A percentile compares a stretch with the other conserved stretches of the same genome.
phyloP scores from a whole-genome alignment of 2,329 filamentous ascomycete genomes.

The Colletotrichum sidae region DNA sequence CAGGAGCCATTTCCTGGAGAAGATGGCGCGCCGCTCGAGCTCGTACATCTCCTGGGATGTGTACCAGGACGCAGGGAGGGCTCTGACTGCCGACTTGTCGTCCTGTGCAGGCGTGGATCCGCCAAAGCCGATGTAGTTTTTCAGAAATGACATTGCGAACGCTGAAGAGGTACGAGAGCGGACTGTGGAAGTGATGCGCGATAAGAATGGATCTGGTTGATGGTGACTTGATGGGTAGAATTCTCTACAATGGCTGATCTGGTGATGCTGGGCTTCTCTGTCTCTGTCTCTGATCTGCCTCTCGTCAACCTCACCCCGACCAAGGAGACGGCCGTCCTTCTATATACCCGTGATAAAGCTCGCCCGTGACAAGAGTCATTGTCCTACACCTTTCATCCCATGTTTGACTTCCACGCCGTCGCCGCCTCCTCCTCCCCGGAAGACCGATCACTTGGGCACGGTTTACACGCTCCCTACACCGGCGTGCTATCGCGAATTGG shows the following conservation, averaged over 20 bases:
- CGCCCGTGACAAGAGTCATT: conserved; percentile 15
- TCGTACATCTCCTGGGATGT: conserved; percentile 65
- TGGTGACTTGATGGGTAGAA: background rate
- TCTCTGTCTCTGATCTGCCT: background rate
- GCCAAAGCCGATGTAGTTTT: conserved; percentile 54
- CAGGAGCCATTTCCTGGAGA: conserved; percentile 67
- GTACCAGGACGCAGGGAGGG: conserved; percentile 65
- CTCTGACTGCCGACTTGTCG: conserved; percentile 45
- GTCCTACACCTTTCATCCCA: conserved; percentile 17
- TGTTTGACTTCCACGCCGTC: background rate
- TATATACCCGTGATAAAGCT: conserved; percentile 36
- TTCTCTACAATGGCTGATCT: background rate
- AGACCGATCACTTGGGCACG: conserved; percentile 22
- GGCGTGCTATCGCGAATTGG: conserved; percentile 16
- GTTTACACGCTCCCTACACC: conserved; percentile 17
- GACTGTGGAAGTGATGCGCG: background rate
- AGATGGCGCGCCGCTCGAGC: conserved; percentile 67
- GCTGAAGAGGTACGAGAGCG: background rate
- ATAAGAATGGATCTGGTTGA: background rate
- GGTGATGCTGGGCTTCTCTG: background rate
- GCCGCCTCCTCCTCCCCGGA: conserved; percentile 7
- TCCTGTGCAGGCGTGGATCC: conserved; percentile 39
- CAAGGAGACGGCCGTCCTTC: conserved; percentile 29
- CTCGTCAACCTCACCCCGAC: background rate
- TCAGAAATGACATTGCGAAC: conserved; percentile 45